Conservation (phyloP, 2,329 filamentous ascomycete species). For the Colletotrichum sp. region DNA sequence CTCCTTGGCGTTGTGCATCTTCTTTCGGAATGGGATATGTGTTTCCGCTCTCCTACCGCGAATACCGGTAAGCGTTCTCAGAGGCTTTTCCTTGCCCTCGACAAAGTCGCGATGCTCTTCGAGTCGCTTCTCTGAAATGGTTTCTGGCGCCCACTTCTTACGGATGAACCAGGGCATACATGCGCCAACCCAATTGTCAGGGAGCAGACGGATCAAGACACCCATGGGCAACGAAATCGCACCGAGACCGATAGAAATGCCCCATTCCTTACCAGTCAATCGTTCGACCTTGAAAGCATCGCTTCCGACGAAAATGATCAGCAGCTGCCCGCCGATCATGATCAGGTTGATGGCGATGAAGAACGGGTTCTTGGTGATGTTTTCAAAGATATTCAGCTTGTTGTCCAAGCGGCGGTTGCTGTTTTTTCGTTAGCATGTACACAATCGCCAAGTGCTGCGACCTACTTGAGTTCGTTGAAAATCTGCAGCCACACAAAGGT, state of each 20-base stretch:
- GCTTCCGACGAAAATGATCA: conserved; percentile 85
- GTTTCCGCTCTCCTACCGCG: conserved; percentile 33
- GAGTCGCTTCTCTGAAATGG: conserved; percentile 23
- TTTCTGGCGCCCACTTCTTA: conserved; percentile 28
- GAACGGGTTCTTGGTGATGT: conserved; percentile 78
- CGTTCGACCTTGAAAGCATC: conserved; percentile 71
- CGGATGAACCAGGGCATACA: conserved; percentile 31
- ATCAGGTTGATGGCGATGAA: conserved; percentile 81
- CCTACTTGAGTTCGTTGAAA: conserved; percentile 49
- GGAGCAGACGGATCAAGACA: conserved; percentile 73
- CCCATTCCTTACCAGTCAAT: conserved; percentile 78
- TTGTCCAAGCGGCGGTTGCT: conserved; percentile 85
- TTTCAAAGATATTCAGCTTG: conserved; percentile 86
- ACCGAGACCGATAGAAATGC: conserved; percentile 79
- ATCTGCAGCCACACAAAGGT: conserved; percentile 91
- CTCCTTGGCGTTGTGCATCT: conserved; percentile 32
- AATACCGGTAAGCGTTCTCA: conserved; percentile 34
- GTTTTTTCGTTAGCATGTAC: conserved; percentile 38
- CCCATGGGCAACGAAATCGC: conserved; percentile 78
- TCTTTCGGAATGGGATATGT: conserved; percentile 33
- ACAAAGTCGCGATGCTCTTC: conserved; percentile 21
- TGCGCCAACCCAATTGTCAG: conserved; percentile 59
- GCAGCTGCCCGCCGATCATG: conserved; percentile 83
- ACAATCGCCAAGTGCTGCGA: conserved; percentile 48
- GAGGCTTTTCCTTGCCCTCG: conserved; percentile 27